Conservation (phyloP, 371 early-diverging fungal species). For the Rhizopus sp. region DNA sequence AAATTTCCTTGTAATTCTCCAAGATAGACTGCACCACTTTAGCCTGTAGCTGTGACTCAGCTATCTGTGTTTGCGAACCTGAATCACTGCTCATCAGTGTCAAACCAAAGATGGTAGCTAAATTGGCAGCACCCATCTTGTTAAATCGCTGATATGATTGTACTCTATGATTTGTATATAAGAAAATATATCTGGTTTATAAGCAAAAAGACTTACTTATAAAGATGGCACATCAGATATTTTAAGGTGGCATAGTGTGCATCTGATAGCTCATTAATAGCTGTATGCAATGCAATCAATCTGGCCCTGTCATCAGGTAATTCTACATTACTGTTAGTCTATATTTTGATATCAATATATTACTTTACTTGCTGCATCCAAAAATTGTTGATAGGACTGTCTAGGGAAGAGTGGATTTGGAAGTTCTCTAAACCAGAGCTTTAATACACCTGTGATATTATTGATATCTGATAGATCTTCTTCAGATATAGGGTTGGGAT, state of each 20-base stretch:
- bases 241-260: constrained; percentile 81
- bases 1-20: constrained; percentile 57
- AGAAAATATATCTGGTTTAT: background rate
- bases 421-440: constrained; percentile 90
- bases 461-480: constrained; percentile 75
- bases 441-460: constrained; percentile 78
- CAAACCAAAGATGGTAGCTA: constrained; percentile 88
- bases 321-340: constrained; percentile 7
- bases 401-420: constrained; percentile 84
- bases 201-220: constrained; percentile 50
- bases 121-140: constrained; percentile 81
- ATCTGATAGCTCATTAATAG: constrained; percentile 73
- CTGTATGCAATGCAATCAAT: constrained; percentile 64
- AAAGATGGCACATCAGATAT: constrained; percentile 74
- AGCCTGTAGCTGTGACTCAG: constrained; percentile 62
- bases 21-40: constrained; percentile 63
- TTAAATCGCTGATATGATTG: constrained; percentile 72
- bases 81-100: constrained; percentile 68
- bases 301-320: constrained; percentile 54
- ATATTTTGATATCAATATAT: constrained; percentile 4
- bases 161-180: constrained; percentile 51
- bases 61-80: constrained; percentile 37
- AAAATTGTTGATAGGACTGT: constrained; percentile 60
- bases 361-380: constrained; percentile 65
- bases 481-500: constrained; percentile 34